A percentile compares a stretch with the other conserved stretches of the same genome.
Evolutionary conservation across 495 filamentous ascomycete species (phyloP).

Genomic region (Wilcoxina mikolae): DNA sequence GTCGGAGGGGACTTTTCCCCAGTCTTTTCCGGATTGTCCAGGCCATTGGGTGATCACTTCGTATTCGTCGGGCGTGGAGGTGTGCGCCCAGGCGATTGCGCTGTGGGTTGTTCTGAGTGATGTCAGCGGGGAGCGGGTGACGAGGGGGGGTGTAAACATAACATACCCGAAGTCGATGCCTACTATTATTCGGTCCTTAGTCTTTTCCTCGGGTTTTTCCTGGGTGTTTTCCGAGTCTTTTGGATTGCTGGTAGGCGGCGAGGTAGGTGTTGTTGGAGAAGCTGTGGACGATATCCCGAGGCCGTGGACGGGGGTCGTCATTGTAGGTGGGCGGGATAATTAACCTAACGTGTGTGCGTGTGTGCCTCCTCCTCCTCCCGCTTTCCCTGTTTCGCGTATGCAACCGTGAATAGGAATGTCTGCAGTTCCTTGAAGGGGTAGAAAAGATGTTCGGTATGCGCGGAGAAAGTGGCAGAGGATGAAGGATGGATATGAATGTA

Average conservation of each 20-base stretch:
- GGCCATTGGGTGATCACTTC: conserved; percentile 75
- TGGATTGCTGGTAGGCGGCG: not conserved
- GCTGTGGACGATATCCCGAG: conserved; percentile 10
- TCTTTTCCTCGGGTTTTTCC: not conserved
- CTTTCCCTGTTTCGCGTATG: too few relatives aligned
- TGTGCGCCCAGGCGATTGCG: conserved; percentile 35
- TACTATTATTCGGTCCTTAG: conserved; percentile 24
- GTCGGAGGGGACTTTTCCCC: conserved; percentile 53
- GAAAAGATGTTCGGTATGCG: too few relatives aligned
- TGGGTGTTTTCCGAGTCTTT: not conserved
- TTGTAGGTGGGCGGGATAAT: not conserved
- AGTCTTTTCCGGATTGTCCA: conserved; percentile 57
- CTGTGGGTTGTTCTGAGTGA: conserved; percentile 24
- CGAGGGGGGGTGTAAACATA: not conserved
- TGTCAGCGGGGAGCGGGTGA: not conserved
- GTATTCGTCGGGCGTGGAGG: conserved; percentile 57
- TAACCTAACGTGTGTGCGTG: too few relatives aligned
- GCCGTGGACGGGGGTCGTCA: conserved; percentile 7
- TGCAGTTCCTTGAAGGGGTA: too few relatives aligned
- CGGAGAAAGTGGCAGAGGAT: too few relatives aligned
- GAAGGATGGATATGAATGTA: not conserved
- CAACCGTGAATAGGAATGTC: too few relatives aligned
- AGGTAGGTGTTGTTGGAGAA: not conserved
- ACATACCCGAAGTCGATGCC: conserved; percentile 28
- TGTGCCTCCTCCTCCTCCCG: too few relatives aligned